A percentile compares a stretch with the other conserved stretches of the same genome.
Conservation (phyloP, 2,329 filamentous ascomycete genomes). For the Fusarium luffae region DNA sequence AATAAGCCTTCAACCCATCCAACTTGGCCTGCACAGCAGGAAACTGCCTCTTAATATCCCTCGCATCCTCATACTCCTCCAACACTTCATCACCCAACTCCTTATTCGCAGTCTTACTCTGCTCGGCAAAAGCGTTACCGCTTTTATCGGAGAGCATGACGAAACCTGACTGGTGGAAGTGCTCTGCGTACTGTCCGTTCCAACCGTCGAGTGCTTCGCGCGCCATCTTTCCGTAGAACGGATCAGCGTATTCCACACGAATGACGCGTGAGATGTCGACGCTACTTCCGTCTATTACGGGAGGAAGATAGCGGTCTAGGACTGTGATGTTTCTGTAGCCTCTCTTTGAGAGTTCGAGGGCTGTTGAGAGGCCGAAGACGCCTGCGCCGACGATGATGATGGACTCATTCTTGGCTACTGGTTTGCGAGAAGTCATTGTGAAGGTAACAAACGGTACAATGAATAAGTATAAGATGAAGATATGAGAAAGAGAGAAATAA, state of each 20-base stretch:
- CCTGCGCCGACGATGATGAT: constrained; percentile 59
- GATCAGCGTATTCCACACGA: constrained; percentile 70
- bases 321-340: constrained; percentile 61
- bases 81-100: constrained; percentile 28
- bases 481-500: background rate
- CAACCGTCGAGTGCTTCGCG: constrained; percentile 46
- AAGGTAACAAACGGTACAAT: too few species aligned
- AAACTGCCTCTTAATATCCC: constrained; percentile 24
- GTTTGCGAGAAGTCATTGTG: constrained; percentile 33
- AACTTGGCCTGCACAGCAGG: constrained; percentile 37
- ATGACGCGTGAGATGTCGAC: constrained; percentile 57
- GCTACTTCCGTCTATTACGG: constrained; percentile 52
- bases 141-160: constrained; percentile 44
- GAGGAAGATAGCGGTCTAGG: constrained; percentile 55
- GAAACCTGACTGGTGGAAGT: constrained; percentile 50
- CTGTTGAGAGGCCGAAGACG: constrained; percentile 63
- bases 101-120: constrained; percentile 26
- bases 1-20: constrained; percentile 43
- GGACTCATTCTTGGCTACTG: constrained; percentile 39
- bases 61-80: constrained; percentile 43
- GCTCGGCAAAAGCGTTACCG: constrained; percentile 40
- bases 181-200: constrained; percentile 42
- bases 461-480: background rate
- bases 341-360: constrained; percentile 56
- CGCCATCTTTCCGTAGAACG: constrained; percentile 70